A percentile compares a stretch with the other conserved stretches of the same genome.
phyloP scores from a whole-genome alignment of 352 stramenopile species.

The Pythium pyrilobum region DNA sequence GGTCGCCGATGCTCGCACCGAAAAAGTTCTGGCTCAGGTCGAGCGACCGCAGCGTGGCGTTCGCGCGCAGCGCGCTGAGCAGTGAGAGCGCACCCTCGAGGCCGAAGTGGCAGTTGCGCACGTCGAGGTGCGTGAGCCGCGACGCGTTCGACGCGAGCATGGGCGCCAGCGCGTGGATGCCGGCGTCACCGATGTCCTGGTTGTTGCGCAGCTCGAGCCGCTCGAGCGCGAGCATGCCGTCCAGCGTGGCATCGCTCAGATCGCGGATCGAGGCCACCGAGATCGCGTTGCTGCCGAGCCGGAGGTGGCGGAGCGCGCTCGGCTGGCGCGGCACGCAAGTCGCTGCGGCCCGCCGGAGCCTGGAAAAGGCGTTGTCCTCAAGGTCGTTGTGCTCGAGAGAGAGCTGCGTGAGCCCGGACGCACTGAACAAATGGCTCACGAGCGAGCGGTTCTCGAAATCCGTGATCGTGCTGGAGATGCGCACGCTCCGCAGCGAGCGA shows the following conservation, averaged over 20 bases:
- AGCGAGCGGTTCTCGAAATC: conserved; percentile 55
- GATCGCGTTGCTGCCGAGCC: conserved; percentile 61
- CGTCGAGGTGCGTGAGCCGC: conserved; percentile 50
- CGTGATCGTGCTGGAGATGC: conserved; percentile 53
- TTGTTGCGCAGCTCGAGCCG: conserved; percentile 64
- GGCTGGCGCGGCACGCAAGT: conserved; percentile 3
- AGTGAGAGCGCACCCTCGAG: conserved; percentile 57
- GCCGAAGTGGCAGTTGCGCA: conserved; percentile 62
- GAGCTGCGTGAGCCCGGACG: conserved; percentile 32
- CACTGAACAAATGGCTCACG: conserved; percentile 31
- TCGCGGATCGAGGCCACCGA: conserved; percentile 35
- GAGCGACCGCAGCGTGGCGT: conserved; percentile 47
- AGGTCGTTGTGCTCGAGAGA: conserved; percentile 79
- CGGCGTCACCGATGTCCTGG: conserved; percentile 50
- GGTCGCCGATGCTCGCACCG: conserved; percentile 51
- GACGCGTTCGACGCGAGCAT: conserved; percentile 33
- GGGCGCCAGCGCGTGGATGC: conserved; percentile 54
- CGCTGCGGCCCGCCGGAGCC: neutral
- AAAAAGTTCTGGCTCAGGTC: conserved; percentile 78
- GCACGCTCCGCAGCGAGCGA: conserved; percentile 34
- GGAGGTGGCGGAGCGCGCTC: conserved; percentile 35
- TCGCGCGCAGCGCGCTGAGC: conserved; percentile 45
- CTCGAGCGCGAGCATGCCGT: conserved; percentile 44
- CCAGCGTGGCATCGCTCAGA: conserved; percentile 41
- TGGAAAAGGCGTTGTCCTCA: conserved; percentile 52